Evolutionary conservation across 192 early-diverging fungal species (phyloP), one percentile per base, ranked within the genome.

Genomic region (Glomus cerebriforme): DNA sequence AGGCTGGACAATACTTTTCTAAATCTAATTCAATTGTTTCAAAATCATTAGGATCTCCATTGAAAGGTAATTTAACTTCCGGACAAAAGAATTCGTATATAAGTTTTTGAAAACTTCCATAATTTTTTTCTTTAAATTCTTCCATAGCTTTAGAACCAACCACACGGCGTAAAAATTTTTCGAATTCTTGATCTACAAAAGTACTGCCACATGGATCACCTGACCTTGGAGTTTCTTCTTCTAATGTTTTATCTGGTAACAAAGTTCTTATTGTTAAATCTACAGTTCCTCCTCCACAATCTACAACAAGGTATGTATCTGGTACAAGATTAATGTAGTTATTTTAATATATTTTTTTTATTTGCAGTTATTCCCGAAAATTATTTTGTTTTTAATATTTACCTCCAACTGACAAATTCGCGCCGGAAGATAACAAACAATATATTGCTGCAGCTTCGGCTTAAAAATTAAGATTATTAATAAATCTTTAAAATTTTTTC

Each of bases 251-350:
- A 24, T 43, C 75, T 4, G 62, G 26, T 13, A 31, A 8, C 7
- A 77, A 31, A 29, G 76, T 67, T 29, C 75, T 24, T 9, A 58
- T 67, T 39, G 88, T 86, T 66, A 86, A 74, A 64, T 86, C 85
- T 4, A 86, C 85, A n/a, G 85, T 86, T 32, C 85, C 85, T 68
- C 85, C 85, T 24, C 85, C 85, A 34, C 83, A 83, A 75, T 86
- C 85, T 6, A 83, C 83, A 49, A 86, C 84, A 84, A 86, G 84
- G 49, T 82, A 86, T 7, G 76, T 60, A 19, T 60, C 76, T 77
- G 19, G 1, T 54, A 54, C 49, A 54, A 54, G 5, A 22, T 54
- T 54, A 22, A 54, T 0, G 2, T 12, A 4, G 3, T 54, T 54
- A 6, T 0, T 19, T 5, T 54, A n/a, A n/a, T n/a, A n/a, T n/a